phyloP scores from a whole-genome alignment of 768 basidiomycete genomes.

The Phanerochaete sordida region DNA sequence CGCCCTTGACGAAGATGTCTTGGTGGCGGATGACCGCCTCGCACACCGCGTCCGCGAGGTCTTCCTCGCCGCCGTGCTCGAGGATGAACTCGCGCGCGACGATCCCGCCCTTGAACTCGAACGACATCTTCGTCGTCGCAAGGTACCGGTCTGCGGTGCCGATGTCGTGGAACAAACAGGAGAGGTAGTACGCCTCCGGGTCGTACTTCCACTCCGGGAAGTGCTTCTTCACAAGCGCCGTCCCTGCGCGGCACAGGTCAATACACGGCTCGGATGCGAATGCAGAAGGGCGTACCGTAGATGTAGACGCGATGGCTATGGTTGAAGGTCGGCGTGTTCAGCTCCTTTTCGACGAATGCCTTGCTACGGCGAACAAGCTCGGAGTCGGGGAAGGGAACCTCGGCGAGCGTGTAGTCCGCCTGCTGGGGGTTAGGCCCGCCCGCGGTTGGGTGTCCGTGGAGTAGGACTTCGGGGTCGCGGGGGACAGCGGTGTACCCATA shows the following conservation, averaged over 20 bases:
- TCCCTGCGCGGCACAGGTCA: slow-evolving; percentile 29
- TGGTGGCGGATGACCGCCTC: slow-evolving; percentile 40
- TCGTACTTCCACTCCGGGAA: slow-evolving; percentile 46
- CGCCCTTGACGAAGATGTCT: slow-evolving; percentile 31
- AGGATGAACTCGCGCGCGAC: slow-evolving; percentile 47
- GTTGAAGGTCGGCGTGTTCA: slow-evolving; percentile 43
- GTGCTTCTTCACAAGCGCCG: slow-evolving; percentile 42
- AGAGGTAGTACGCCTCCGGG: slow-evolving; percentile 47
- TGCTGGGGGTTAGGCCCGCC: slow-evolving; percentile 39
- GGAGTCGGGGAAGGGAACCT: slow-evolving; percentile 43
- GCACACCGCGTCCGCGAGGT: slow-evolving; percentile 50
- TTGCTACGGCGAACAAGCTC: slow-evolving; percentile 25
- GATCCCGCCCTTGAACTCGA: slow-evolving; percentile 55
- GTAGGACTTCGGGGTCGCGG: slow-evolving; percentile 46
- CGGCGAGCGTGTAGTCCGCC: slow-evolving; percentile 33
- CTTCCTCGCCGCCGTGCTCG: slow-evolving; percentile 37
- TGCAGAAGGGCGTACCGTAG: slow-evolving; percentile 34
- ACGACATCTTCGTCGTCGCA: slow-evolving; percentile 50
- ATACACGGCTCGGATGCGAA: background rate
- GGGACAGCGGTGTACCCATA: slow-evolving; percentile 49
- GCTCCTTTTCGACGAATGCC: slow-evolving; percentile 33
- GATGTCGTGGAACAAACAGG: slow-evolving; percentile 51
- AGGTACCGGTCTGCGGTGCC: slow-evolving; percentile 47
- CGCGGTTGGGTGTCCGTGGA: slow-evolving; percentile 42
- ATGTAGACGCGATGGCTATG: slow-evolving; percentile 49